Evolutionary conservation across 192 early-diverging fungal genomes (phyloP).

Genomic region (Backusella westeae): DNA sequence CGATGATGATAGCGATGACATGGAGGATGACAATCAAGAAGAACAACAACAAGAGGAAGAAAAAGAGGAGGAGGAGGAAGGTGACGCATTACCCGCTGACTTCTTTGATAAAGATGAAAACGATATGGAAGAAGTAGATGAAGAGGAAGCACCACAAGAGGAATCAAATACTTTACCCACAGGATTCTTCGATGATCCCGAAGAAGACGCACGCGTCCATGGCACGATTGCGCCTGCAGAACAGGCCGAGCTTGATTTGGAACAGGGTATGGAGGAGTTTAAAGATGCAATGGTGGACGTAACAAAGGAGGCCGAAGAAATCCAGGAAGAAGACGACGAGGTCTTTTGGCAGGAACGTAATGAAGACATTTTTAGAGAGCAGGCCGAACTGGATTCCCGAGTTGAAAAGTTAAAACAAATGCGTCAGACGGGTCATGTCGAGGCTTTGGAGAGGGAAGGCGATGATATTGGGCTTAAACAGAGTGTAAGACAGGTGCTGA

Average conservation of each 20-base stretch:
- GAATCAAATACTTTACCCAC: conserved; percentile 28
- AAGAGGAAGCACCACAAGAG: conserved; percentile 3
- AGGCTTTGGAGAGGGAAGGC: background rate
- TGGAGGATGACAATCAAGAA: background rate
- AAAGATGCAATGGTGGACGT: conserved; percentile 27
- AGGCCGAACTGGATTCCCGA: conserved; percentile 20
- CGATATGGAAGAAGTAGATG: conserved; percentile 3
- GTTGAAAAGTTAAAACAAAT: conserved; percentile 30
- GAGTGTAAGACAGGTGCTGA: conserved; percentile 27
- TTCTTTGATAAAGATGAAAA: conserved; percentile 40
- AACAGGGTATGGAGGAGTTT: conserved; percentile 33
- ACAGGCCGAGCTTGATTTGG: conserved; percentile 20
- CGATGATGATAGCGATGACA: conserved; percentile 30
- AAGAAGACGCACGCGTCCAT: conserved; percentile 43
- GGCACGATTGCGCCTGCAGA: conserved; percentile 20
- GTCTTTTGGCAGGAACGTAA: conserved; percentile 32
- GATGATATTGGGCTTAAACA: conserved; percentile 18
- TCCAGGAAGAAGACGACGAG: conserved; percentile 36
- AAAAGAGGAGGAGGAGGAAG: conserved; percentile 7
- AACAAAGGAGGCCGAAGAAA: conserved; percentile 15
- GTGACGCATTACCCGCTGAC: conserved; percentile 38
- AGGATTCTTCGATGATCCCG: conserved; percentile 56
- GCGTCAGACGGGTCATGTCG: conserved; percentile 9
- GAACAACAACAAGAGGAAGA: conserved; percentile 10
- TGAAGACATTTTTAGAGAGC: conserved; percentile 29